phyloP scores from a whole-genome alignment of 345 rosid genomes.

The Corchorus capsularis region DNA sequence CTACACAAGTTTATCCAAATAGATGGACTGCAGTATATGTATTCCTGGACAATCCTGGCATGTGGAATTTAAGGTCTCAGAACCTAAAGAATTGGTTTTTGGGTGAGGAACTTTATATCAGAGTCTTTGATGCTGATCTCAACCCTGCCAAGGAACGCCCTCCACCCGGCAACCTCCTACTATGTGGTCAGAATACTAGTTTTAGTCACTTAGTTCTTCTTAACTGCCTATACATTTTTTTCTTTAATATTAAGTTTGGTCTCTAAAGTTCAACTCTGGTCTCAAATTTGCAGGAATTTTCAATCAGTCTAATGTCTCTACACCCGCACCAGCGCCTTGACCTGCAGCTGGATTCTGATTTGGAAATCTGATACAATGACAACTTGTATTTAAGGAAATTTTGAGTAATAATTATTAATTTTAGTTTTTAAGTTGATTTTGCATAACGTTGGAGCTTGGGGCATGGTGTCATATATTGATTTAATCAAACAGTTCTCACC shows the following conservation, averaged over 20 bases:
- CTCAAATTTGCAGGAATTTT: constrained; percentile 26
- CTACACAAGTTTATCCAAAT: constrained; percentile 38
- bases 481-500: not conserved
- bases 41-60: constrained; percentile 46
- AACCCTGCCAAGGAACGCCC: constrained; percentile 44
- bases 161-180: constrained; percentile 33
- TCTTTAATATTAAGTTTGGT: not conserved
- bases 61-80: constrained; percentile 51
- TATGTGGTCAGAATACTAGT: constrained; percentile 27
- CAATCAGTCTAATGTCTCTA: not conserved
- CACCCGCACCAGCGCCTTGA: constrained; percentile 29
- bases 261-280: not conserved
- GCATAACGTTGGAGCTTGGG: not conserved
- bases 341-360: constrained; percentile 14
- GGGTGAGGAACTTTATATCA: constrained; percentile 44
- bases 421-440: not conserved
- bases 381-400: not conserved
- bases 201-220: not conserved
- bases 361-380: not conserved
- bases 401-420: not conserved
- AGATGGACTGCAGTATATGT: constrained; percentile 48
- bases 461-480: not conserved
- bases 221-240: no score
- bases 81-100: constrained; percentile 36
- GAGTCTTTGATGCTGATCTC: constrained; percentile 35